Base-by-base conservation (phyloP, 495 filamentous ascomycete genomes). In the Viridothelium virens region DNA sequence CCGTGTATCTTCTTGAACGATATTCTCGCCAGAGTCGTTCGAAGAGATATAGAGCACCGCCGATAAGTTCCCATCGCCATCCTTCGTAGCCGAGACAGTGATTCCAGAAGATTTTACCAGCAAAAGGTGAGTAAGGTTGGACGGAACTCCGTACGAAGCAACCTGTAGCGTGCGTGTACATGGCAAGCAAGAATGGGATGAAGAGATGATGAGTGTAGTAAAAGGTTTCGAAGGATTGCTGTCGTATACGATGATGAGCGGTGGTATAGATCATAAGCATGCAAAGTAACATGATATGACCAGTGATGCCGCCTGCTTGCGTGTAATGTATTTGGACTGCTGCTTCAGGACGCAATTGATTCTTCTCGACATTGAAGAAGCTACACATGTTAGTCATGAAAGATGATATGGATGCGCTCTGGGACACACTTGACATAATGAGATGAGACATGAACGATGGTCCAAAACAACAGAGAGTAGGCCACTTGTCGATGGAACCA, bases 131-230 rank as follows among this genome's bases (percentile, higher is more conserved):
- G 70, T 85, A 85, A 10, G 87, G 86, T 2, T 83, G 67, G 11
- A 79, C 70, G 3, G 85, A 87, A 62, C 76, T 74, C 34, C 77
- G 72, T 37, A 79, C 94, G 78, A 99, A 99, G 77, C 94, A 99
- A 50, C 91, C 91, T 14, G 91, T 91, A 10, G 94, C 92, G 76
- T 99, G 94, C 36, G 94, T 97, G 71, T 99, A 99, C 56, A 97
- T 84, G 18, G 83, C 91, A 48, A 99, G 82, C 73, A 97, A 79
- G 78, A 99, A 99, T 14, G 95, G 92, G 68, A 99, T 89, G 74
- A 97, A 97, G 10, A 99, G 84, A 70, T 99, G 95, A 76, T 99
- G 94, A 11, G 91, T 96, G 77, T 99, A 99, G 94, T 93, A 97
- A 74, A 99, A 99, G 1, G 93, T 93, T 77, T 99, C 94, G 76